Conservation (phyloP, 73 alveolate genomes). For the Tetrahymena malaccensis region DNA sequence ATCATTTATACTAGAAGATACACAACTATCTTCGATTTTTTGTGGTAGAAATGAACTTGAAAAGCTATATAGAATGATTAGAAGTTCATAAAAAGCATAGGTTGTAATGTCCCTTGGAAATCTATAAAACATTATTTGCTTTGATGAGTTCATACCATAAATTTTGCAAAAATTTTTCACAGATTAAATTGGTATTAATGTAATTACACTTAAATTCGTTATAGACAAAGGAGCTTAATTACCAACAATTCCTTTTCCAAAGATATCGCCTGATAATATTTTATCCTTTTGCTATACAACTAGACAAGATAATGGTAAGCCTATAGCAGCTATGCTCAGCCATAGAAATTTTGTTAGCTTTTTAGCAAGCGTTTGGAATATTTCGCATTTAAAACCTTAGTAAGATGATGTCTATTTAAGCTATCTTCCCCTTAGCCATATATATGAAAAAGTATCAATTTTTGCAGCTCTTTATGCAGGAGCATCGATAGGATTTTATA, state of each 20-base stretch:
- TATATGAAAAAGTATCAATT: slow-evolving; percentile 75
- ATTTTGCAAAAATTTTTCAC: not conserved
- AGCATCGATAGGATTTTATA: slow-evolving; percentile 71
- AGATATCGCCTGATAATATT: slow-evolving; percentile 38
- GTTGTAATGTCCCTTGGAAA: slow-evolving; percentile 24
- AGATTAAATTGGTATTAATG: slow-evolving; percentile 4
- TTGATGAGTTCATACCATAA: slow-evolving; percentile 8
- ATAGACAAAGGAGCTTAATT: slow-evolving; percentile 2
- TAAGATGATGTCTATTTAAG: slow-evolving; percentile 74
- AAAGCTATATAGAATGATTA: slow-evolving; percentile 11
- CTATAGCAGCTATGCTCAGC: slow-evolving; percentile 92
- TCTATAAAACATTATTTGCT: slow-evolving; percentile 10
- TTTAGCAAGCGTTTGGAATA: slow-evolving; percentile 41
- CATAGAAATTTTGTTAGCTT: slow-evolving; percentile 53
- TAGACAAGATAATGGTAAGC: slow-evolving; percentile 93
- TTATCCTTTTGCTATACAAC: slow-evolving; percentile 88
- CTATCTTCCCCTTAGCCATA: slow-evolving; percentile 93
- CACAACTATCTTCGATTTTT: slow-evolving; percentile 45
- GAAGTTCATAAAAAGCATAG: not conserved
- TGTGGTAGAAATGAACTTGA: slow-evolving; percentile 45
- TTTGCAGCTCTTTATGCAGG: slow-evolving; percentile 53
- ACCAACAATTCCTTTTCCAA: not conserved
- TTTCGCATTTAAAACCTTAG: slow-evolving; percentile 31
- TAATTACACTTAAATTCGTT: not conserved
- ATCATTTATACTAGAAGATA: slow-evolving; percentile 20